Conservation (phyloP, 2,329 filamentous ascomycete species). For the Ophiostoma fasciatum region DNA sequence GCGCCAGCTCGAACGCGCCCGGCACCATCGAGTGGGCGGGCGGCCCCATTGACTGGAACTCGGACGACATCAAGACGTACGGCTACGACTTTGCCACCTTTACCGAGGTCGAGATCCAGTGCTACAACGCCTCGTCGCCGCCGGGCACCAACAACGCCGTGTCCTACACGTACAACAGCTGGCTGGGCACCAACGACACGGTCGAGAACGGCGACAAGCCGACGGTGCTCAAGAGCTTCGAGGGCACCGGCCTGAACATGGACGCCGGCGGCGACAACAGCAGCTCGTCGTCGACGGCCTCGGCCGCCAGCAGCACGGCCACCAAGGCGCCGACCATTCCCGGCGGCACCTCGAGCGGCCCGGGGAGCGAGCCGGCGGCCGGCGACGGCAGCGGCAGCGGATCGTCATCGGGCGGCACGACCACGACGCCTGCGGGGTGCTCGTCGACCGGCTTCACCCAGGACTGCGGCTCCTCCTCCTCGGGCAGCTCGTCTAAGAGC, state of each 20-base stretch:
- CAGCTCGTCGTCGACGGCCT: conserved; percentile 6
- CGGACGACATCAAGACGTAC: conserved; percentile 58
- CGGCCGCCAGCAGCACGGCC: conserved; percentile 6
- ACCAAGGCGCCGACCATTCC: conserved; percentile 15
- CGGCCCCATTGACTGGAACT: conserved; percentile 77
- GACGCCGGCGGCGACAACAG: conserved; percentile 21
- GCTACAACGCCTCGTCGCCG: conserved; percentile 50
- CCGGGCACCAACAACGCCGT: conserved; percentile 56
- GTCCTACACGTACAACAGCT: conserved; percentile 62
- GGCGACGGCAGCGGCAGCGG: conserved; percentile 11
- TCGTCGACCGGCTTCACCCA: conserved; percentile 25
- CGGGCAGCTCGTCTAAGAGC: conserved; percentile 18
- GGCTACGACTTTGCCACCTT: conserved; percentile 84
- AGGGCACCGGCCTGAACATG: conserved; percentile 70
- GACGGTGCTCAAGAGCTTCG: conserved; percentile 64
- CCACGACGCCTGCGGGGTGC: too few species aligned
- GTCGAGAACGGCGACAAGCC: conserved; percentile 59
- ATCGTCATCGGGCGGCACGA: conserved; percentile 25
- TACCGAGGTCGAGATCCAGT: conserved; percentile 64
- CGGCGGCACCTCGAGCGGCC: conserved; percentile 17
- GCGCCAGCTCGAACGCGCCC: conserved; percentile 58
- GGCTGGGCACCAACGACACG: conserved; percentile 56
- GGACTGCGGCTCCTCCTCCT: conserved; percentile 19
- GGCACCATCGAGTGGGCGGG: conserved; percentile 90
- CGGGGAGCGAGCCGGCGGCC: conserved; percentile 11